A percentile compares a stretch with the other conserved stretches of the same genome.
Conservation (phyloP, 2,329 filamentous ascomycete genomes). For the Aureobasidium mangrovei region DNA sequence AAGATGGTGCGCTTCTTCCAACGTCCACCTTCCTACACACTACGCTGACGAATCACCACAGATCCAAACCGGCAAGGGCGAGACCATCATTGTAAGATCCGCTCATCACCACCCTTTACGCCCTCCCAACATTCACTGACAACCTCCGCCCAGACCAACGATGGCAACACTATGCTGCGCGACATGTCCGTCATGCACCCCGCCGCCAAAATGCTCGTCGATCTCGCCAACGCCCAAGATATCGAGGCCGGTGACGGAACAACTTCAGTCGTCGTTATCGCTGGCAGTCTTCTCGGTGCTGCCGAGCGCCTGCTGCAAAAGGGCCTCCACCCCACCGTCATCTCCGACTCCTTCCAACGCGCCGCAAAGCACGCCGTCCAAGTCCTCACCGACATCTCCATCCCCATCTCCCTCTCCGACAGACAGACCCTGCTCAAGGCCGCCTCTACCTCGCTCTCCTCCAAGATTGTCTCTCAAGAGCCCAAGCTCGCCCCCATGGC, state of each 20-base stretch:
- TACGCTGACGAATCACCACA: constrained; percentile 21
- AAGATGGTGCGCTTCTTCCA: constrained; percentile 62
- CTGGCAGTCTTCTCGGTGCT: constrained; percentile 85
- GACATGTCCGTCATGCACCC: constrained; percentile 99
- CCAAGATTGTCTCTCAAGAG: constrained; percentile 97
- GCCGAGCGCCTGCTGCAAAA: constrained; percentile 86
- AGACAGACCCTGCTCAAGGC: constrained; percentile 87
- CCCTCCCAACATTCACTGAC: constrained; percentile 23
- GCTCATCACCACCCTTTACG: neutral
- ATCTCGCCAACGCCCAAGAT: constrained; percentile 93
- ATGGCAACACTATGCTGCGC: constrained; percentile 98
- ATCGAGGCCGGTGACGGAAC: constrained; percentile 98
- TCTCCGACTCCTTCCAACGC: constrained; percentile 94
- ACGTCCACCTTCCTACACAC: constrained; percentile 20
- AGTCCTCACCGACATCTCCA: constrained; percentile 89
- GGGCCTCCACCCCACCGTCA: constrained; percentile 93
- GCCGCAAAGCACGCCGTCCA: constrained; percentile 82
- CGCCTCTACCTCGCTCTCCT: constrained; percentile 91
- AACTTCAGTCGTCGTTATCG: constrained; percentile 96
- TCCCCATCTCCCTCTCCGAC: constrained; percentile 82
- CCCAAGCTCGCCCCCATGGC: constrained; percentile 97
- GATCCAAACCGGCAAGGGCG: constrained; percentile 91
- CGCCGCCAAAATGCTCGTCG: constrained; percentile 98
- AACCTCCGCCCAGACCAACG: constrained; percentile 61
- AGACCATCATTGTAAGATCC: constrained; percentile 71